These are phyloP conservation scores for Lithospermum erythrorhizon DNA, from an alignment of 257 asterid species.

Conservation along the genomic window DNA sequence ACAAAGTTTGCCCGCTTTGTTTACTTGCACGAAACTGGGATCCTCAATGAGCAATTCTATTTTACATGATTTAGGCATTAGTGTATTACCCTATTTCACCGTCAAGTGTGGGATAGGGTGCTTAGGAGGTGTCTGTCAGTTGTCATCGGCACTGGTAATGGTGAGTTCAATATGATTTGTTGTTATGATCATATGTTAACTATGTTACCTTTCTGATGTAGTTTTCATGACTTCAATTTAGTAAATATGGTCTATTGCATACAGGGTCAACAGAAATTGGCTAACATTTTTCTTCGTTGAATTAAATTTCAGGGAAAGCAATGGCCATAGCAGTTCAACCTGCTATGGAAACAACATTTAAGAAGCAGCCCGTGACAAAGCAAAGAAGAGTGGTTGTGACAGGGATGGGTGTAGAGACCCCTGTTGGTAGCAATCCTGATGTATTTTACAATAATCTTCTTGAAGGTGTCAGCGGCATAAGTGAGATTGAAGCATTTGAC, in stretches of 20 bases:
- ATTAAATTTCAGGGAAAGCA: constrained; percentile 12
- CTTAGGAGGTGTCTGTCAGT: background rate
- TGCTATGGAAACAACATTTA: constrained; percentile 13
- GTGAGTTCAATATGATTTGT: background rate
- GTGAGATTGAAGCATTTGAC: constrained; percentile 36
- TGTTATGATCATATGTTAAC: background rate
- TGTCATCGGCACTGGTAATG: background rate
- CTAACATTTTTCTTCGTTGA: background rate
- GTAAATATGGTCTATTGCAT: background rate
- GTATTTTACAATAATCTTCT: constrained; percentile 32
- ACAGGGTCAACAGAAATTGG: background rate
- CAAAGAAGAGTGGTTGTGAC: constrained; percentile 35
- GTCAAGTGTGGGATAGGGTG: no score
- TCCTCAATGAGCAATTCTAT: background rate
- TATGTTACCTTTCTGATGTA: background rate
- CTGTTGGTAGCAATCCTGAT: constrained; percentile 30
- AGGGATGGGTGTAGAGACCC: constrained; percentile 33
- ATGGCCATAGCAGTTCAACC: constrained; percentile 18
- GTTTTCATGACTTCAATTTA: background rate
- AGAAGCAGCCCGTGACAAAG: constrained; percentile 12
- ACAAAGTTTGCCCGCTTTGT: background rate
- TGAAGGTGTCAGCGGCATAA: constrained; percentile 38
- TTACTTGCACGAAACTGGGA: no score
- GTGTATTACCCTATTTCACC: no score
- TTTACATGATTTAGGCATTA: no score